Conservation (phyloP, 2,329 filamentous ascomycete genomes). For the Trichoderma harzianum region DNA sequence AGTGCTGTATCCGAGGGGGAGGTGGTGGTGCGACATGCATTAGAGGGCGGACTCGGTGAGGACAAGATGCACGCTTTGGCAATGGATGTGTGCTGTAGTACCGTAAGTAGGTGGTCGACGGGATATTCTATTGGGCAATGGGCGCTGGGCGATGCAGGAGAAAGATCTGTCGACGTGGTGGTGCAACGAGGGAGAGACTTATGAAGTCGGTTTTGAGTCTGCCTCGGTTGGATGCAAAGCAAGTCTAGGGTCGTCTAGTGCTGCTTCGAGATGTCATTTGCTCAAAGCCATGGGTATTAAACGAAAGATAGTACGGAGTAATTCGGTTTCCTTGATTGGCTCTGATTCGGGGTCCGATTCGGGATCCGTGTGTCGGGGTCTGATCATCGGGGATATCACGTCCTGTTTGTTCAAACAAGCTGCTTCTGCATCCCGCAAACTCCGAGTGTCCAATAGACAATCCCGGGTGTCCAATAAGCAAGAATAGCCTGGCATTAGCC, state of each 20-base stretch:
- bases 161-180: not conserved
- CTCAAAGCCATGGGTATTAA: not conserved
- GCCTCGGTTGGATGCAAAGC: not conserved
- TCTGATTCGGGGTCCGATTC: not conserved
- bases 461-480: not conserved
- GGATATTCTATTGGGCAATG: not conserved
- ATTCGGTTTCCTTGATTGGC: not conserved
- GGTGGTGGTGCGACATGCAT: not conserved
- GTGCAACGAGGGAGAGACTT: not conserved
- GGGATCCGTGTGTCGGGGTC: not conserved
- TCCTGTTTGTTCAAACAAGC: not conserved
- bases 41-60: not conserved
- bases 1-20: not conserved
- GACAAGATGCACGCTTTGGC: not conserved
- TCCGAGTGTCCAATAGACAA: not conserved
- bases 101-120: not conserved
- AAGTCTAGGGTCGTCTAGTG: not conserved
- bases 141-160: not conserved
- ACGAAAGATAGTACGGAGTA: not conserved
- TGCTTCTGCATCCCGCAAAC: not conserved
- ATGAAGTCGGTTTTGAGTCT: not conserved
- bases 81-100: not conserved
- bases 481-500: not conserved
- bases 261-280: not conserved
- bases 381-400: not conserved